phyloP scores from a whole-genome alignment of 2,329 filamentous ascomycete genomes.

The Microsporum ferrugineum region DNA sequence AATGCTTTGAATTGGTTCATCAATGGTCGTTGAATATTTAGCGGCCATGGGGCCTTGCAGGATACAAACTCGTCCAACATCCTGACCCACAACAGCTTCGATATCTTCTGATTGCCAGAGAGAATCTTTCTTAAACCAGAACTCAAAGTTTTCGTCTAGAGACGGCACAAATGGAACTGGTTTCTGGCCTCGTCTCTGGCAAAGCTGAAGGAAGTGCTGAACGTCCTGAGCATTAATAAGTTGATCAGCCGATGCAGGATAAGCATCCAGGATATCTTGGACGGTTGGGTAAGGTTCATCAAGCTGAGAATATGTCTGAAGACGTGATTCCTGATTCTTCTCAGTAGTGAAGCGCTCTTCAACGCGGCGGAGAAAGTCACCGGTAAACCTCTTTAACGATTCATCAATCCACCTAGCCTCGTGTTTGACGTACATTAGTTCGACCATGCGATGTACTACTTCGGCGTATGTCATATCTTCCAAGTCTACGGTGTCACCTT shows the following conservation, averaged over 20 bases:
- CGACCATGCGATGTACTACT: constrained; percentile 74
- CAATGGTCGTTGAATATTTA: constrained; percentile 76
- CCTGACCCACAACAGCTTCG: constrained; percentile 88
- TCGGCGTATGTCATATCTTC: constrained; percentile 95
- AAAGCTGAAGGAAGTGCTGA: constrained; percentile 89
- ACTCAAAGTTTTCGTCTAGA: constrained; percentile 96
- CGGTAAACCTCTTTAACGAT: constrained; percentile 70
- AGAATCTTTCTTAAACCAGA: constrained; percentile 99
- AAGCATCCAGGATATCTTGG: constrained; percentile 66
- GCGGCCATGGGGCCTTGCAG: constrained; percentile 88
- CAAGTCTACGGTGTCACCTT: constrained; percentile 69
- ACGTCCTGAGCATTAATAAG: constrained; percentile 98
- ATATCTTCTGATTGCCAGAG: constrained; percentile 98
- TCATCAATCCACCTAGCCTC: constrained; percentile 84
- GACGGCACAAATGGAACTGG: constrained; percentile 90
- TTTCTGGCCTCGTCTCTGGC: constrained; percentile 86
- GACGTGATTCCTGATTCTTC: constrained; percentile 60
- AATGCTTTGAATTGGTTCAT: constrained; percentile 92
- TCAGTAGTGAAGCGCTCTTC: constrained; percentile 86
- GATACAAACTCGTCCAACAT: constrained; percentile 92
- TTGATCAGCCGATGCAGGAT: constrained; percentile 77
- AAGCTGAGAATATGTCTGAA: constrained; percentile 85
- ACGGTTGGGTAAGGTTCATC: constrained; percentile 68
- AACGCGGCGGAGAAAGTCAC: constrained; percentile 90
- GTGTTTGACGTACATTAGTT: constrained; percentile 84